Percentiles rank a stretch among this genome's conserved stretches.
Evolutionary conservation across 73 alveolate genomes (phyloP).

Genomic region (Stentor coeruleus): DNA sequence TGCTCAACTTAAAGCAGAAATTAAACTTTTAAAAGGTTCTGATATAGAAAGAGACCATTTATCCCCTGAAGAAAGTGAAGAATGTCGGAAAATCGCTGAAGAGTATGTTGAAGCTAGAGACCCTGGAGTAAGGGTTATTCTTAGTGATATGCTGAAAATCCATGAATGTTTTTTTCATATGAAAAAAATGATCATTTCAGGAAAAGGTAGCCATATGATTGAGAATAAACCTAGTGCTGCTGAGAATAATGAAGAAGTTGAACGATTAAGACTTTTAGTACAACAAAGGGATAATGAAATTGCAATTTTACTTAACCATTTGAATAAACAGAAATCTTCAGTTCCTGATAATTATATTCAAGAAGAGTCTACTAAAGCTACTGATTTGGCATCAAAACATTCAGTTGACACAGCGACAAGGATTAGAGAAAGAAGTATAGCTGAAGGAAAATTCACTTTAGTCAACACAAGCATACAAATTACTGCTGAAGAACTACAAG

Average conservation of each 20-base stretch:
- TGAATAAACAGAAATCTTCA: constrained; percentile 54
- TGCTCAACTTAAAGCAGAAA: constrained; percentile 94
- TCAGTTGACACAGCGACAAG: background rate
- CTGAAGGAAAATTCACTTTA: background rate
- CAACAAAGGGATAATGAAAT: constrained; percentile 83
- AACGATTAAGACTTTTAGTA: constrained; percentile 57
- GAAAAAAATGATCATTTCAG: constrained; percentile 40
- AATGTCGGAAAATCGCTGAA: constrained; percentile 83
- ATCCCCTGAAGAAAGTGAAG: constrained; percentile 87
- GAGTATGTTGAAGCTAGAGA: constrained; percentile 77
- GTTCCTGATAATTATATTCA: constrained; percentile 28
- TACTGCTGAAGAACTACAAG: constrained; percentile 64
- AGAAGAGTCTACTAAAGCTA: constrained; percentile 21
- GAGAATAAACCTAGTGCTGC: constrained; percentile 29
- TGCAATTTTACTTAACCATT: constrained; percentile 64
- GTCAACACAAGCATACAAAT: constrained; percentile 25
- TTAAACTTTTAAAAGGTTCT: constrained; percentile 88
- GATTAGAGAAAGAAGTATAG: constrained; percentile 41
- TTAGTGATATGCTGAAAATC: constrained; percentile 88
- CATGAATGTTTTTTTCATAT: constrained; percentile 92
- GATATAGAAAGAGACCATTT: constrained; percentile 75
- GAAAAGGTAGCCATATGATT: constrained; percentile 25
- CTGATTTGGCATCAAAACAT: background rate
- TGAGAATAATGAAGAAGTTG: constrained; percentile 53
- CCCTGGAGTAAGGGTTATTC: constrained; percentile 71